Base-by-base conservation (phyloP, 106 monocot genomes). In the Ottelia alismoides region DNA sequence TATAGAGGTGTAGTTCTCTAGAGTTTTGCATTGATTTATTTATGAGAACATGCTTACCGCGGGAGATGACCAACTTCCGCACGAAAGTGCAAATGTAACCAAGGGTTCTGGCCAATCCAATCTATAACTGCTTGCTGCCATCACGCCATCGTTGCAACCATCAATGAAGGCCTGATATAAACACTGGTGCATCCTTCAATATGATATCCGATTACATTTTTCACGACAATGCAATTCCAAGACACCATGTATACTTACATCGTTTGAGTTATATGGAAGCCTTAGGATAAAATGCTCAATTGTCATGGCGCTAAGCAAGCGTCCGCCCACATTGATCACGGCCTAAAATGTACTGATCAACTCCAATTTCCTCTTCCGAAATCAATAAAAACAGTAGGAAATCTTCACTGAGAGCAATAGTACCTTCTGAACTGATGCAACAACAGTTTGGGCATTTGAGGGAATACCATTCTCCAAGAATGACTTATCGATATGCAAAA, bases 51-150 rank as follows among this genome's bases (percentile, higher is more conserved):
- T 46, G 70, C 74, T 78, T 76, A 92, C 91, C 19, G 81, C 85
- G 30, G 85, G 91, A 21, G 91, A 92, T 10, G 91, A 92, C 84
- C 81, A 92, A 58, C 85, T 92, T 28, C 91, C 91, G 52, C 81
- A 92, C 29, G 91, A 85, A 9, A 92, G 81, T 29, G 91, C 91
- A 63, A 92, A 92, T 55, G 91, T 81, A 40, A 85, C 85, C 48
- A 76, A 51, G 11, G 91, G 91, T 60, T 85, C 91, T 16, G 78
- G 73, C 75, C 85, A 85, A 22, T 92, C 91, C 59, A 92, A 58
- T 2, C 81, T 85, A 28, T 78, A 61, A 16, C 65, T 28, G 7
- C 76, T 78, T 65, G 46, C 55, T 9, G 59, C 59, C 47, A 76
- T 58, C 45, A 64, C 69, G 50, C 75, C 67, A 3, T 29, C 55